phyloP scores from a whole-genome alignment of 2,329 filamentous ascomycete species.

The Phialophora macrospora region DNA sequence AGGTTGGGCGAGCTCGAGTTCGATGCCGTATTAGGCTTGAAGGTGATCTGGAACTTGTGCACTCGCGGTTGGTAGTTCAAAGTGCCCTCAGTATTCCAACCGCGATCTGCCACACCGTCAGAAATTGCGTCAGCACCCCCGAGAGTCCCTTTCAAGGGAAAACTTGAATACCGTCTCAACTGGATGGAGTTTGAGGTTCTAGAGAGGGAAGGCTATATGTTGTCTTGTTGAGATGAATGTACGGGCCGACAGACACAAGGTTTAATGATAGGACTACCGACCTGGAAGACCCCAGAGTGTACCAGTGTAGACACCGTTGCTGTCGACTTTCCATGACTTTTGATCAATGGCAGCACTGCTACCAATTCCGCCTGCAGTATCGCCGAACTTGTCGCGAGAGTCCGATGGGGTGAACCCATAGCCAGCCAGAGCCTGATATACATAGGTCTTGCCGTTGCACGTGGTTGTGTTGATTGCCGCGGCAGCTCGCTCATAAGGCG shows the following conservation, averaged over 20 bases:
- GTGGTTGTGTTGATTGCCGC: conserved; percentile 53
- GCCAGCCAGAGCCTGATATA: conserved; percentile 70
- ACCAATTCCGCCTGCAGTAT: conserved; percentile 71
- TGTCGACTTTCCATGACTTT: conserved; percentile 61
- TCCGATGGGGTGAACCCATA: conserved; percentile 66
- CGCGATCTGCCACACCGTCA: conserved; percentile 57
- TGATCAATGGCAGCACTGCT: conserved; percentile 68
- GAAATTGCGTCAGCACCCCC: not conserved
- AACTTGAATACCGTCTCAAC: not conserved
- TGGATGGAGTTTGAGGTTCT: not conserved
- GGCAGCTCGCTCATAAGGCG: conserved; percentile 19
- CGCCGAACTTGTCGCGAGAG: conserved; percentile 68
- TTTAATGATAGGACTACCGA: not conserved
- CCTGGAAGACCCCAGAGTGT: conserved; percentile 65
- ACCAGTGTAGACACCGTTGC: conserved; percentile 61
- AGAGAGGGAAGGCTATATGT: not conserved
- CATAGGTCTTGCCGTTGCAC: conserved; percentile 66
- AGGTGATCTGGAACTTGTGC: conserved; percentile 68
- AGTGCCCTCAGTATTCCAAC: conserved; percentile 75
- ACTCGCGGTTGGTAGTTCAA: conserved; percentile 70
- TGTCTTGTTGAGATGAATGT: not conserved
- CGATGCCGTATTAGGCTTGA: conserved; percentile 50
- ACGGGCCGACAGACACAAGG: not conserved
- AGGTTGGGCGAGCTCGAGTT: conserved; percentile 66
- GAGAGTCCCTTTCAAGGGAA: not conserved